Percentiles rank a stretch among this genome's conserved stretches.
Evolutionary conservation across 2,329 filamentous ascomycete species (phyloP).

Genomic region (Scedosporium apiospermum): DNA sequence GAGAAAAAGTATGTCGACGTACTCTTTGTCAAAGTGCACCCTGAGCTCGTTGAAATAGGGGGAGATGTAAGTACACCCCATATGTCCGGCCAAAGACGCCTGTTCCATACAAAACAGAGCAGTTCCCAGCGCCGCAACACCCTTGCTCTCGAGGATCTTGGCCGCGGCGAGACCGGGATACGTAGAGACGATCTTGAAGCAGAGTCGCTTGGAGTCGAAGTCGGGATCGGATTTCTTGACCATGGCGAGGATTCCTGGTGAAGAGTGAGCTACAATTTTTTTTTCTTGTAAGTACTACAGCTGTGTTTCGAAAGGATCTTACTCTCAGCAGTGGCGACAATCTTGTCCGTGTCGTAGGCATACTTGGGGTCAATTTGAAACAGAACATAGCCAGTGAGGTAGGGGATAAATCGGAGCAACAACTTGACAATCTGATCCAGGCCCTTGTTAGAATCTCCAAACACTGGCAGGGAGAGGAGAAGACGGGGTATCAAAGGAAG

Average conservation of each 20-base stretch:
- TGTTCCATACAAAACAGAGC: constrained; percentile 55
- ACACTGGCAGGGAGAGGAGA: neutral
- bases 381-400: constrained; percentile 43
- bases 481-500: constrained; percentile 7
- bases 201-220: constrained; percentile 40
- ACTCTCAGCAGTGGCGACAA: constrained; percentile 41
- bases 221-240: constrained; percentile 32
- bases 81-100: constrained; percentile 46
- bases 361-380: constrained; percentile 52
- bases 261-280: neutral
- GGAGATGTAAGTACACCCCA: constrained; percentile 51
- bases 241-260: constrained; percentile 38
- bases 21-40: constrained; percentile 48
- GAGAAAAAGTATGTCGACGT: constrained; percentile 10
- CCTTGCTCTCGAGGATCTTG: constrained; percentile 37
- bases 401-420: constrained; percentile 37
- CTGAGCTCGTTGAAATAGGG: constrained; percentile 58
- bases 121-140: constrained; percentile 51
- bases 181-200: constrained; percentile 54
- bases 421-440: constrained; percentile 42
- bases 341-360: constrained; percentile 39
- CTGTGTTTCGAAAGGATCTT: constrained; percentile 11
- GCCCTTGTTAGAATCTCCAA: neutral
- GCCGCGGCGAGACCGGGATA: constrained; percentile 57
- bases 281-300: neutral